Evolutionary conservation across 805 yeast species (phyloP), one percentile per base, ranked within the genome.

Genomic region (Pichia nakasei): DNA sequence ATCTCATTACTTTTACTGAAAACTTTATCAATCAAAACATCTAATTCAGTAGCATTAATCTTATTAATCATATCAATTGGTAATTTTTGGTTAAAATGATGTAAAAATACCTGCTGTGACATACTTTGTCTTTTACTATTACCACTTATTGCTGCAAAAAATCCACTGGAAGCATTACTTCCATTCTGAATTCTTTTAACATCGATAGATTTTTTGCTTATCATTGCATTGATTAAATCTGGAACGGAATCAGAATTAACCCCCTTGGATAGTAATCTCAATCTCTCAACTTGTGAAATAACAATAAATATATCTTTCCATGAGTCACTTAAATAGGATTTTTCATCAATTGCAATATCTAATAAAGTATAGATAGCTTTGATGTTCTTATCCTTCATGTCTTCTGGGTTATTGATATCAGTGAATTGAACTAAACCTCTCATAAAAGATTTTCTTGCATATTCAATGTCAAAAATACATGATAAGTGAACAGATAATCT

Each of bases 391-490:
- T 70, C 62, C 46, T 76, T 77, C 69, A 93, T 75, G 57, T 85
- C 94, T 47, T 82, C 81, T 45, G 82, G 73, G 54, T 86, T 87
- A 59, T 80, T 79, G 48, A 91, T 67, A 53, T 85, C 84, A 43
- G 91, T 79, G 57, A 87, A 89, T 61, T 89, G 95, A 29, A 87
- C 81, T 52, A 93, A 70, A 0, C 96, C 95, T 44, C 94, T 83
- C 48, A 94, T 78, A 60, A 91, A 93, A 1, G 97, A 85, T 12
- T 83, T 78, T 57, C 93, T 77, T 0, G 97, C 95, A 54, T 85
- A 79, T 43, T 82, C 88, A 40, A 88, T 67, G 38, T 81, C 91
- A 60, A 87, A 89, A 59, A 82, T 73, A 48, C 96, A 79, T 1
- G 97, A 76, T 44, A 94, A 84, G 39, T 82, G 79, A 41, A 88